Evolutionary conservation across 2,329 filamentous ascomycete species (phyloP), one percentile per base, ranked within the genome.

Genomic region (Epicoccum nigrum): DNA sequence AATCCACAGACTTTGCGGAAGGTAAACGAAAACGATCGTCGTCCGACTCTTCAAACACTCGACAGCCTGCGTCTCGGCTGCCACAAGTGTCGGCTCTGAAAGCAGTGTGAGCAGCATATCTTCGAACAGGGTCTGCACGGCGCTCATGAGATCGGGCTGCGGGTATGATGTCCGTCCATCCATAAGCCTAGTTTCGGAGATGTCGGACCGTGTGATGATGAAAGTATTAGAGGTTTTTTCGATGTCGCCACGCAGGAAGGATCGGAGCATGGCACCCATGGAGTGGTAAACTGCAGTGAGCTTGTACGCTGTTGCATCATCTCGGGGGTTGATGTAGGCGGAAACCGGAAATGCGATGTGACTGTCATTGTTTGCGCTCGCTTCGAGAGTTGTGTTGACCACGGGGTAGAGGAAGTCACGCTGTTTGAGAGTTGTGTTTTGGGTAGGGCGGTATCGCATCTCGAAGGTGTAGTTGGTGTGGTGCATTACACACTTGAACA

Each of bases 101-200:
- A 74, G 63, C 2, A 74, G 59, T 0, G 68, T 68, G 52, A 74
- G 56, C 2, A 74, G 55, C 53, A 74, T 73, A 35, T 74, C 71
- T 54, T 74, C 71, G 45, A 70, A 73, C 0, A 73, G 42, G 11
- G 45, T 34, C 28, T 72, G 71, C 11, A 73, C 54, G 34, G 62
- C 56, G 1, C 52, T 58, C 54, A 63, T 67, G 3, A 74, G 50
- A 21, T 72, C 56, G 2, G 42, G 12, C 7, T 68, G 51, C 1
- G 71, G 67, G 35, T 73, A 71, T 1, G 64, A 64, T 0, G 62
- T 67, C 7, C 41, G 45, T 4, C 60, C 37, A 34, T 71, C 60
- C 48, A 72, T 63, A 15, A 74, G 58, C 5, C 62, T 53, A 1
- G 71, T 73, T 30, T 72, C 70, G 1, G 66, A 69, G 25, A 73